A percentile compares a stretch with the other conserved stretches of the same genome.
phyloP scores from a whole-genome alignment of 306 rosid genomes.

The Fragaria vesca region DNA sequence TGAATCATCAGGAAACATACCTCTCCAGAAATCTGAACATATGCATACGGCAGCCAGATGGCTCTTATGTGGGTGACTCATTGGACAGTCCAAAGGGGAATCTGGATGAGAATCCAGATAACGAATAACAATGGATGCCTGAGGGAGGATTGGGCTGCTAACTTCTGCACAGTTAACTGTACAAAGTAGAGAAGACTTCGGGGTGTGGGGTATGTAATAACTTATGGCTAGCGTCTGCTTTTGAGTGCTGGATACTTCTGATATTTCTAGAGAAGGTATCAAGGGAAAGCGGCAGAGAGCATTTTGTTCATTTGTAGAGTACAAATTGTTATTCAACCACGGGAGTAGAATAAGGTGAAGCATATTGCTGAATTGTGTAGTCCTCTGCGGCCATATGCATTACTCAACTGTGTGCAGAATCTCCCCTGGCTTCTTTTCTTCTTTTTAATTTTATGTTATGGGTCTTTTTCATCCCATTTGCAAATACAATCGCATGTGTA shows the following conservation, averaged over 20 bases:
- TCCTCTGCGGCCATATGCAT: conserved; percentile 51
- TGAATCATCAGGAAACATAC: conserved; percentile 55
- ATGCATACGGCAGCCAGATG: conserved; percentile 89
- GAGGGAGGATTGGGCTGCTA: conserved; percentile 50
- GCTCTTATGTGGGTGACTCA: conserved; percentile 67
- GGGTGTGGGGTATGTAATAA: conserved; percentile 10
- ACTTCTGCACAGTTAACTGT: conserved; percentile 65
- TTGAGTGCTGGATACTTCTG: conserved; percentile 29
- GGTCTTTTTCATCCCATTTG: conserved; percentile 39
- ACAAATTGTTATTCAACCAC: conserved; percentile 46
- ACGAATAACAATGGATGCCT: conserved; percentile 48
- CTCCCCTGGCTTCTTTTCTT: conserved; percentile 31
- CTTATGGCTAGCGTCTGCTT: conserved; percentile 22
- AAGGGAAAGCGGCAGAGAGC: conserved; percentile 42
- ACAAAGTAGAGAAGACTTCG: conserved; percentile 45
- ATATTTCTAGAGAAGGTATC: conserved; percentile 33
- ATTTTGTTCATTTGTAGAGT: conserved; percentile 54
- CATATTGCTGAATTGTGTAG: conserved; percentile 50
- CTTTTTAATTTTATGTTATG: conserved; percentile 24
- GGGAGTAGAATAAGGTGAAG: conserved; percentile 58
- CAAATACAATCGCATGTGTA: conserved; percentile 38
- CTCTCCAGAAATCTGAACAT: conserved; percentile 86
- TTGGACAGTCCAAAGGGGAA: conserved; percentile 80
- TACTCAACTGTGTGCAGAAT: conserved; percentile 47
- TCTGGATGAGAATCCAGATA: conserved; percentile 51